These are phyloP conservation scores for Trichoderma gracile DNA, from an alignment of 2,329 filamentous ascomycete species.

Conservation along the genomic window DNA sequence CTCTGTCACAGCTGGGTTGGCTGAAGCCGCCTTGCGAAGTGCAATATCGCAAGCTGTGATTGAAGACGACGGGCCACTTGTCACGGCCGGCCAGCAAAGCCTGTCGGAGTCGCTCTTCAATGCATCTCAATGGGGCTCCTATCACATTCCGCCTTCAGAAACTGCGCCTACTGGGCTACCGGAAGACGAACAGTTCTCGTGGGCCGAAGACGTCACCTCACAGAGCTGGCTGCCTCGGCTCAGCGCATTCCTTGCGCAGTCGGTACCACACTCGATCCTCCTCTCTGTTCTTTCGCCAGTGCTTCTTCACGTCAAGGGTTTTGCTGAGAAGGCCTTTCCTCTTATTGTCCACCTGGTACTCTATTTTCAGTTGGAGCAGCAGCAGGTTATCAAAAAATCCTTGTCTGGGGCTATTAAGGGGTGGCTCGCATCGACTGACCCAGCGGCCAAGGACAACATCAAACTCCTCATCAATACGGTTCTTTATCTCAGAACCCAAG, in stretches of 20 bases:
- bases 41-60: conserved; percentile 56
- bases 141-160: conserved; percentile 58
- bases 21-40: conserved; percentile 60
- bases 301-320: conserved; percentile 63
- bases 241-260: conserved; percentile 61
- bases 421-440: conserved; percentile 55
- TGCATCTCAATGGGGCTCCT: conserved; percentile 59
- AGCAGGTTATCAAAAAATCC: conserved; percentile 58
- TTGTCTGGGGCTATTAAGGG: conserved; percentile 66
- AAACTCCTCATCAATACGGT: conserved; percentile 75
- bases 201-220: conserved; percentile 45
- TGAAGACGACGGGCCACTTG: conserved; percentile 49
- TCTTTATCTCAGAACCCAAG: conserved; percentile 84
- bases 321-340: conserved; percentile 75
- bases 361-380: conserved; percentile 63
- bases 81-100: conserved; percentile 53
- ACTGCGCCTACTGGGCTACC: conserved; percentile 22
- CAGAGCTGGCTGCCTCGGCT: conserved; percentile 62
- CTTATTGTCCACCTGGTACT: conserved; percentile 84
- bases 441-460: conserved; percentile 59
- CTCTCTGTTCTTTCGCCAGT: conserved; percentile 68
- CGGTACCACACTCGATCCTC: conserved; percentile 63
- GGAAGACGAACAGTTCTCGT: conserved; percentile 32
- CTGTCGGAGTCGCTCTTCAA: conserved; percentile 53
- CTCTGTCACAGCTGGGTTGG: conserved; percentile 57